phyloP scores from a whole-genome alignment of 2,329 filamentous ascomycete genomes.

The Orbilia oligospora region DNA sequence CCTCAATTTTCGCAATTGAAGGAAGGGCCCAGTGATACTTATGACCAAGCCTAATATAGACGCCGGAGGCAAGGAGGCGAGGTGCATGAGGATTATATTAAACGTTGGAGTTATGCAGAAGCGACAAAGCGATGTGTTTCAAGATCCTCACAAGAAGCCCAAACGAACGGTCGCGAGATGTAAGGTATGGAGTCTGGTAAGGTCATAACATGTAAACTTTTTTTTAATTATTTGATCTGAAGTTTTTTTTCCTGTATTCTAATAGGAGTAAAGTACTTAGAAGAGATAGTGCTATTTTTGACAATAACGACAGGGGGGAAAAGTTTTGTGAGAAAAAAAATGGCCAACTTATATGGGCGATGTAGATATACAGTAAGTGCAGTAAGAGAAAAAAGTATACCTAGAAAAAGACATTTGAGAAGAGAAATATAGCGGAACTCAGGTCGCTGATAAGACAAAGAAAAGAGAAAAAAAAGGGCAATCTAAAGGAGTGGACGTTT shows the following conservation, averaged over 20 bases:
- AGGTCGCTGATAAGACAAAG: slow-evolving; percentile 11
- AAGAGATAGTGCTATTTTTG: slow-evolving; percentile 2
- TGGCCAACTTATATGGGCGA: slow-evolving; percentile 19
- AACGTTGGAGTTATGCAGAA: slow-evolving; percentile 49
- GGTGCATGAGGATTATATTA: slow-evolving; percentile 49
- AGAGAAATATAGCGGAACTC: neutral
- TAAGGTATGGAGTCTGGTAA: slow-evolving; percentile 5
- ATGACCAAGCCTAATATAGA: slow-evolving; percentile 43
- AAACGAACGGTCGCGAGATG: slow-evolving; percentile 1
- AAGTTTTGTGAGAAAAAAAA: slow-evolving; percentile 1
- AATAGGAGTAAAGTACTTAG: neutral
- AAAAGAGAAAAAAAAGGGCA: neutral
- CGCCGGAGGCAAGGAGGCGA: slow-evolving; percentile 48
- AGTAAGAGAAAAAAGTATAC: neutral
- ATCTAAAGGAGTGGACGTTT: slow-evolving; percentile 45
- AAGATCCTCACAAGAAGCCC: slow-evolving; percentile 27
- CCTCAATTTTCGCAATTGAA: slow-evolving; percentile 10
- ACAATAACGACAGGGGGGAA: slow-evolving; percentile 2
- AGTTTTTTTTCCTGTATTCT: neutral
- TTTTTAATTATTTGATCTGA: slow-evolving; percentile 26
- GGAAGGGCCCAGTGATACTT: slow-evolving; percentile 5
- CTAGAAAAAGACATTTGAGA: neutral
- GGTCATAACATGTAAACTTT: slow-evolving; percentile 3
- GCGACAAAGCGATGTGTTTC: slow-evolving; percentile 49
- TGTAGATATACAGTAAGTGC: slow-evolving; percentile 42